Evolutionary conservation across 2,329 filamentous ascomycete genomes (phyloP).

Genomic region (Akanthomyces muscarius): DNA sequence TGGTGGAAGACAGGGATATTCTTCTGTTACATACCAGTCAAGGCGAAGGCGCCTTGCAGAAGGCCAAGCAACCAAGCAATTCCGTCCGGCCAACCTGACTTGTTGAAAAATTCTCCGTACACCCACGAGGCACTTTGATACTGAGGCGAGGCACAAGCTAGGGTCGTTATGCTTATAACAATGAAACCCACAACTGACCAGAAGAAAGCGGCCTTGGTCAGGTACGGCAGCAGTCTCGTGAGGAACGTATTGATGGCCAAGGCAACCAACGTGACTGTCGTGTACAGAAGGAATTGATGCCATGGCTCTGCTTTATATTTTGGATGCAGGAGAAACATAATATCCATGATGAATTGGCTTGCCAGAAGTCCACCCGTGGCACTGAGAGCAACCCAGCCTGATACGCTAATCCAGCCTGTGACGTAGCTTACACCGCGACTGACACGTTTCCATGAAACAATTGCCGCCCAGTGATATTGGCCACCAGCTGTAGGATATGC

Average conservation of each 20-base stretch:
- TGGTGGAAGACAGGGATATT: too few relatives aligned
- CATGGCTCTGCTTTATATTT: conserved; percentile 56
- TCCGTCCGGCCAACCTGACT: conserved; percentile 65
- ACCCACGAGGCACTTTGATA: conserved; percentile 63
- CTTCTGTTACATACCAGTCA: conserved; percentile 32
- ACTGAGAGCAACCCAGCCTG: conserved; percentile 65
- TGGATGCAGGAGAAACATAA: conserved; percentile 58
- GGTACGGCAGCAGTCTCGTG: conserved; percentile 51
- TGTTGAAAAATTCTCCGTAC: conserved; percentile 64
- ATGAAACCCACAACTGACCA: conserved; percentile 68
- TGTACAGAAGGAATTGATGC: conserved; percentile 72
- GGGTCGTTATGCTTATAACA: conserved; percentile 64
- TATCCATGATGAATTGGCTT: conserved; percentile 61
- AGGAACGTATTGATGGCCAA: conserved; percentile 63
- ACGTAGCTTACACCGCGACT: conserved; percentile 62
- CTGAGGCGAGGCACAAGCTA: conserved; percentile 61
- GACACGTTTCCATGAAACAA: conserved; percentile 56
- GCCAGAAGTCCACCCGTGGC: conserved; percentile 65
- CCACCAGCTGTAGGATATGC: conserved; percentile 58
- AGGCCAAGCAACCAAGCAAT: conserved; percentile 53
- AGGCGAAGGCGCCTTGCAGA: conserved; percentile 47
- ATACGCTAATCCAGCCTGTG: conserved; percentile 69
- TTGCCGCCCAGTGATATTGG: conserved; percentile 69
- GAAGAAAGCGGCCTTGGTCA: conserved; percentile 68
- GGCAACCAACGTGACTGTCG: conserved; percentile 58